A percentile compares a stretch with the other conserved stretches of the same genome.
phyloP scores from a whole-genome alignment of 2,329 filamentous ascomycete genomes.

The Calonectria fujianensis region DNA sequence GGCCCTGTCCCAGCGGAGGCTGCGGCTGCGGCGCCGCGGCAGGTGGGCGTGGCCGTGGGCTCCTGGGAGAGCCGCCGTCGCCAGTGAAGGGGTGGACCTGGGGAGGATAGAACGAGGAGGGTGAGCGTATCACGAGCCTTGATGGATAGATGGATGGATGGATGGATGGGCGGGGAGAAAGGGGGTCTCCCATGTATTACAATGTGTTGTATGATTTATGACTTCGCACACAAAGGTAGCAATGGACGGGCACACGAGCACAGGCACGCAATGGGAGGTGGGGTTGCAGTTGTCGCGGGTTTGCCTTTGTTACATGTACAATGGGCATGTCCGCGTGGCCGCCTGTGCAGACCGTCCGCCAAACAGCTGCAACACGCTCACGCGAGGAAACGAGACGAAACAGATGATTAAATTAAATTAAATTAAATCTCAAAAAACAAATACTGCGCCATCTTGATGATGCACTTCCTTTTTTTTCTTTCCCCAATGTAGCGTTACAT shows the following conservation, averaged over 20 bases:
- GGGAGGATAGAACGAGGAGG: slow-evolving; percentile 37
- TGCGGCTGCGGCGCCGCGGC: slow-evolving; percentile 17
- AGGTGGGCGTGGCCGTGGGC: slow-evolving; percentile 27
- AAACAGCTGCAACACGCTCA: not conserved
- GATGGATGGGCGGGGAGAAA: too few species aligned
- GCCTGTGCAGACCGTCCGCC: not conserved
- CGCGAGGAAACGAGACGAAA: not conserved
- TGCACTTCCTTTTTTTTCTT: not conserved
- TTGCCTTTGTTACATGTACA: slow-evolving; percentile 9
- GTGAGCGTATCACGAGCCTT: slow-evolving; percentile 31
- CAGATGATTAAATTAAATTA: not conserved
- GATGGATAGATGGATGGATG: too few species aligned
- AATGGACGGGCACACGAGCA: not conserved
- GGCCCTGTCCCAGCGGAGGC: slow-evolving; percentile 30
- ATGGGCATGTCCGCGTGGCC: not conserved
- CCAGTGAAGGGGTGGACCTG: slow-evolving; percentile 39
- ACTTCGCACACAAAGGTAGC: not conserved
- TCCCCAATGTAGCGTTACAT: slow-evolving; percentile 17
- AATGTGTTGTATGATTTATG: slow-evolving; percentile 15
- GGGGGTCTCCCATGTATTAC: not conserved
- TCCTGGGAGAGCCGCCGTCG: not conserved
- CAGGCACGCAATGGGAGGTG: not conserved
- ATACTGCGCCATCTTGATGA: not conserved
- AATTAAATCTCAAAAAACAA: not conserved
- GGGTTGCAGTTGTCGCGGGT: not conserved